phyloP scores from a whole-genome alignment of 305 asterid genomes.

The Fraxinus sp. region DNA sequence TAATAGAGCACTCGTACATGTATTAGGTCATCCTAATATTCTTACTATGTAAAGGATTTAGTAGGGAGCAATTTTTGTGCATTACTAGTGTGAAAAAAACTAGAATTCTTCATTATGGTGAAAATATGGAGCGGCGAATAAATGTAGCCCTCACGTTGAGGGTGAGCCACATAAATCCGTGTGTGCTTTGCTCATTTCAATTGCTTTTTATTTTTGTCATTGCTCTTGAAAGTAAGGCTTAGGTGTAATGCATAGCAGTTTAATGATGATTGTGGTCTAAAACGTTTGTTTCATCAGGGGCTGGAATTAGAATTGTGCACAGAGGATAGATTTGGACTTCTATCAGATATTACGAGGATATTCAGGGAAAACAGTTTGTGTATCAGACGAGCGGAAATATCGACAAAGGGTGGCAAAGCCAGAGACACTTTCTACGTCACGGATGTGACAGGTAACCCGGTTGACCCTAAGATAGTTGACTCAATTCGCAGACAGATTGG shows the following conservation, averaged over 20 bases:
- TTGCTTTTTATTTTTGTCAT: neutral
- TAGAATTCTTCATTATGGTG: neutral
- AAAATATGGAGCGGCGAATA: neutral
- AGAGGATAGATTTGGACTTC: constrained; percentile 67
- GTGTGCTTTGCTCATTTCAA: neutral
- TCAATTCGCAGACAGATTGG: constrained; percentile 65
- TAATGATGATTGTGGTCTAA: constrained; percentile 2
- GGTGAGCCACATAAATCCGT: neutral
- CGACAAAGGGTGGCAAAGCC: constrained; percentile 61
- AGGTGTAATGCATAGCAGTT: neutral
- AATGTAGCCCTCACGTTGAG: neutral
- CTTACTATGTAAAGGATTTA: neutral
- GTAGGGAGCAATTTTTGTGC: neutral
- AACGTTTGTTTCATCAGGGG: constrained; percentile 40
- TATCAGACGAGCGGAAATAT: constrained; percentile 75
- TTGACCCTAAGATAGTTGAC: constrained; percentile 58
- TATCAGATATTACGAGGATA: constrained; percentile 68
- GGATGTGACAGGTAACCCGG: constrained; percentile 62
- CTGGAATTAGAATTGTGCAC: constrained; percentile 59
- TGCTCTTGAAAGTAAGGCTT: neutral
- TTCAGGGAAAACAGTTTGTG: constrained; percentile 70
- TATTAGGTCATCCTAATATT: neutral
- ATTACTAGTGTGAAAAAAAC: neutral
- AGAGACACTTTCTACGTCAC: constrained; percentile 66
- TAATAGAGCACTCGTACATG: neutral